Base-by-base conservation (phyloP, 2,329 filamentous ascomycete genomes). In the Arthrobotrys musiformis region DNA sequence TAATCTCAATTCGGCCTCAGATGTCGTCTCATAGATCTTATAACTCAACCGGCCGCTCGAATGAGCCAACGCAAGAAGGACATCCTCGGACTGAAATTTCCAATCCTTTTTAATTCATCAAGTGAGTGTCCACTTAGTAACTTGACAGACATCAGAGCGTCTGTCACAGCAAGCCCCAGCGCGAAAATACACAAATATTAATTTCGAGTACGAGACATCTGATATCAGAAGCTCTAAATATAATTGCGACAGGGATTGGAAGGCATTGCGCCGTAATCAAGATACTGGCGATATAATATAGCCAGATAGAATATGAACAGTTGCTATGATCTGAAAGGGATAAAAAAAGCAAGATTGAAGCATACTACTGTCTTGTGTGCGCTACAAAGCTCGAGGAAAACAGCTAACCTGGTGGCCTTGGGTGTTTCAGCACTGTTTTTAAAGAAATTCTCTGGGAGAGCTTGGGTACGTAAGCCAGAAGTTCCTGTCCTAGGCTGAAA, bases 371-470 rank as follows among this genome's bases (percentile, higher is more conserved):
- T 26, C 19, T 11, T 8, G 44, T 26, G 22, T 13, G 44, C 44
- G 22, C 19, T 50, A 50, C 44, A 50, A 11, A 50, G 19, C 19
- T 3, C 44, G 44, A 26, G 1, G 19, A 26, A 50, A 50, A 26
- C 22, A 50, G 44, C 22, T 26, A 15, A 7, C 26, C 22, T 50
- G 44, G 44, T 19, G 19, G 19, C 9, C 22, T n/a, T 50, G 19
- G 44, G 44, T 50, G 24, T 79, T 80, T 58, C 56, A 70, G 79
- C 78, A 74, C 79, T 70, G 64, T 78, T 74, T 52, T 78, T 61
- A 68, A 48, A 78, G 60, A 62, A 78, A 79, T 80, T 77, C 68
- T 78, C 61, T 64, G 69, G 62, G 62, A 52, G 67, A 48, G 68
- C 66, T 77, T 61, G 52, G 62, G 73, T 68, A 68, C 30, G 46